These are phyloP conservation scores for Colletotrichum musicola DNA, from an alignment of 2,329 filamentous ascomycete species.

Conservation along the genomic window DNA sequence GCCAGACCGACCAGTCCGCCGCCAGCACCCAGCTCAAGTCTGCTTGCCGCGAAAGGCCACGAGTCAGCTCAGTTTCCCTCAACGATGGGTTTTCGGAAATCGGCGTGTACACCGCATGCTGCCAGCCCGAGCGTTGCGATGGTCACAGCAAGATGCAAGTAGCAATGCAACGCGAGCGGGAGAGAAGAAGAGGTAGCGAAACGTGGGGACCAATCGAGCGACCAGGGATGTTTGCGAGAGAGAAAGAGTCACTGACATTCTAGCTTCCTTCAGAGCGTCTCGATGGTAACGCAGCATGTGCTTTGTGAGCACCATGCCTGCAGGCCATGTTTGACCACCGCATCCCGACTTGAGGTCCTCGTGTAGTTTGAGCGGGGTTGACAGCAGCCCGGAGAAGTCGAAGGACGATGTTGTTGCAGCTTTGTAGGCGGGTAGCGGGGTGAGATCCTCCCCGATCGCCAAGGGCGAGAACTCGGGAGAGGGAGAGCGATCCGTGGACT, in stretches of 20 bases:
- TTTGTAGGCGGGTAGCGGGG: constrained; percentile 72
- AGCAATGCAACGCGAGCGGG: neutral
- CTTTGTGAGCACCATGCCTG: constrained; percentile 87
- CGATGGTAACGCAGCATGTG: constrained; percentile 84
- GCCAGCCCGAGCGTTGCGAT: neutral
- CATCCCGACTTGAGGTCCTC: constrained; percentile 91
- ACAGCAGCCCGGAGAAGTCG: constrained; percentile 81
- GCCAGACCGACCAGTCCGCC: constrained; percentile 85
- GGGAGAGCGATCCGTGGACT: constrained; percentile 46
- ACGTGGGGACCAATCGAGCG: neutral
- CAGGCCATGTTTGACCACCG: constrained; percentile 94
- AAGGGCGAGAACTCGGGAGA: constrained; percentile 66
- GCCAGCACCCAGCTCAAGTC: constrained; percentile 91
- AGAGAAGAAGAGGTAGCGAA: neutral
- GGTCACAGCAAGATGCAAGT: neutral
- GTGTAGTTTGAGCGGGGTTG: constrained; percentile 78
- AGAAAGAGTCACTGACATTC: constrained; percentile 72
- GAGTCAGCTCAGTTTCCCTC: constrained; percentile 25
- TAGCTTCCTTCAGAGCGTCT: constrained; percentile 71
- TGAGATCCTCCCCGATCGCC: constrained; percentile 65
- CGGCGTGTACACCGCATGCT: neutral
- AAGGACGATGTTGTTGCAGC: constrained; percentile 63
- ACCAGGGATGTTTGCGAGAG: no score
- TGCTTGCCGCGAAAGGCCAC: constrained; percentile 51
- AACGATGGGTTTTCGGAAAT: neutral